A percentile compares a stretch with the other conserved stretches of the same genome.
phyloP scores from a whole-genome alignment of 1,139 yeast species.

The Yamadazyma friedrichii region DNA sequence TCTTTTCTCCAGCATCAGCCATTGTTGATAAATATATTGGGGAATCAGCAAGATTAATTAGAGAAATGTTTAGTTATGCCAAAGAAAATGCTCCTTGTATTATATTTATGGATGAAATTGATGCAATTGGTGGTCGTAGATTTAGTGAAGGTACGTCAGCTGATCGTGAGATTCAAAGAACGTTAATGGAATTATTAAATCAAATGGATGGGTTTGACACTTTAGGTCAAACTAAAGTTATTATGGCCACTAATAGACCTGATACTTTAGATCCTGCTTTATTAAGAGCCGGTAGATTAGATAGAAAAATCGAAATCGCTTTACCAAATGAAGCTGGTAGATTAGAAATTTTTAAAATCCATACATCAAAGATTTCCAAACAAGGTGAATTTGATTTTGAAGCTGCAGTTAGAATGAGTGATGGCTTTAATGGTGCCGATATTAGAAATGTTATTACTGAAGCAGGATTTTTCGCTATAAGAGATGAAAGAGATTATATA shows the following conservation, averaged over 20 bases:
- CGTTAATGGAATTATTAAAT: constrained; percentile 94
- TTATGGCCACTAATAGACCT: constrained; percentile 99
- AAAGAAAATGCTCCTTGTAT: constrained; percentile 98
- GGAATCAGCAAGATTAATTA: constrained; percentile 91
- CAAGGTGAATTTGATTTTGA: constrained; percentile 97
- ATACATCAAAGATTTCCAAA: constrained; percentile 80
- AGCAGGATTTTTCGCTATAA: constrained; percentile 97
- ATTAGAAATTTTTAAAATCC: constrained; percentile 91
- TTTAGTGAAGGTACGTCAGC: constrained; percentile 99
- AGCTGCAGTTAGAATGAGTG: constrained; percentile 96
- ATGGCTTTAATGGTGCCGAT: constrained; percentile 99
- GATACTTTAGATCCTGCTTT: constrained; percentile 99
- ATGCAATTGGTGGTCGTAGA: constrained; percentile 98
- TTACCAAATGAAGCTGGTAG: constrained; percentile 97
- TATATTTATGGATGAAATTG: constrained; percentile 98
- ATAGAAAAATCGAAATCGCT: constrained; percentile 94
- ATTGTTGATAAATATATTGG: constrained; percentile 99
- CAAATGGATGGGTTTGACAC: constrained; percentile 99
- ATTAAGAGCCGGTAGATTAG: constrained; percentile 97
- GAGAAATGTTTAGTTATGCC: constrained; percentile 99
- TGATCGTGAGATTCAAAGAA: constrained; percentile 98
- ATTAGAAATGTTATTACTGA: constrained; percentile 97
- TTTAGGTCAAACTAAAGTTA: constrained; percentile 94
- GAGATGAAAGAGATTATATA: constrained; percentile 96
- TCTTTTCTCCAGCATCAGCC: constrained; percentile 96